Conservation (phyloP, 208 protist species). For the Trypanosomatidae sp. region DNA sequence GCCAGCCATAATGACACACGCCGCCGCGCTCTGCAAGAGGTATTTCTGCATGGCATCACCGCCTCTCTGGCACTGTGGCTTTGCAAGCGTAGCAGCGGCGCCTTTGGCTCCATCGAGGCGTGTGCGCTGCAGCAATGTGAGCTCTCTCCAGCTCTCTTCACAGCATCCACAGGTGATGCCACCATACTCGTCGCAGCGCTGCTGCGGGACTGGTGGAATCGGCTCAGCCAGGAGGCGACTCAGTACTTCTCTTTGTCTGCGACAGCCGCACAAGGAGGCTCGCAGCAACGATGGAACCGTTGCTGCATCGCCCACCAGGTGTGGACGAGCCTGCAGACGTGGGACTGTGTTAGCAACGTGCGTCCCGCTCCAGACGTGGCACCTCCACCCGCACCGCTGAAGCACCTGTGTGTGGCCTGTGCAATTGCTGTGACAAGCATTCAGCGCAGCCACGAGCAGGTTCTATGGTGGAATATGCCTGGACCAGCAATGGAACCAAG, state of each 20-base stretch:
- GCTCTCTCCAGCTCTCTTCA: background rate
- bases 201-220: conserved; percentile 17
- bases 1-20: background rate
- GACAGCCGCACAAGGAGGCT: background rate
- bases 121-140: background rate
- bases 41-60: conserved; percentile 20
- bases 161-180: background rate
- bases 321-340: background rate
- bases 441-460: conserved; percentile 4
- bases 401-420: conserved; percentile 5
- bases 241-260: background rate
- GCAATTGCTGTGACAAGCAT: conserved; percentile 12
- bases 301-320: background rate
- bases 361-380: background rate
- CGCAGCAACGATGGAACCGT: background rate
- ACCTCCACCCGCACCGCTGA: background rate
- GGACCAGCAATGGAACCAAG: background rate
- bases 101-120: background rate
- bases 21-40: conserved; percentile 4
- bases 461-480: conserved; percentile 5
- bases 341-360: background rate
- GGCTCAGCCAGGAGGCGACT: background rate
- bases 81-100: background rate
- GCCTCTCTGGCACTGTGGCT: conserved; percentile 27
- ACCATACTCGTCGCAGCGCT: conserved; percentile 2